A percentile compares a stretch with the other conserved stretches of the same genome.
phyloP scores from a whole-genome alignment of 2,329 filamentous ascomycete species.

The Cytospora leucostoma region DNA sequence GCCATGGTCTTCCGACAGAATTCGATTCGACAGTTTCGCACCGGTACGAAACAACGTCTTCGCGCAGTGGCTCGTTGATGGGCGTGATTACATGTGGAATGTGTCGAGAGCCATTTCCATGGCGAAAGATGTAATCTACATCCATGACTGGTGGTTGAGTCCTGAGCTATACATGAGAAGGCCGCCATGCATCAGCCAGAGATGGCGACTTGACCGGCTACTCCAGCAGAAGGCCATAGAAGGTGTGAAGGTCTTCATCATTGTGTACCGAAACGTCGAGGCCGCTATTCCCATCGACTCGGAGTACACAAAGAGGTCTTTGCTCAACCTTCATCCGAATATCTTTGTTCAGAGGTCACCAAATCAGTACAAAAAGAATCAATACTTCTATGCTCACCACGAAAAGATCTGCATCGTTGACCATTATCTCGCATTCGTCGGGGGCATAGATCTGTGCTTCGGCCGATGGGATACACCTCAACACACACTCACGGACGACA shows the following conservation, averaged over 20 bases:
- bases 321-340: slow-evolving; percentile 93
- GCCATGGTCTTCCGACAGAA: slow-evolving; percentile 76
- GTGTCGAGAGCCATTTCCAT: slow-evolving; percentile 95
- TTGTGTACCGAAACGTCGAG: slow-evolving; percentile 97
- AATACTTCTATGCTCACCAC: slow-evolving; percentile 99
- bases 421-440: slow-evolving; percentile 92
- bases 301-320: slow-evolving; percentile 94
- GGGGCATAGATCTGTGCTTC: slow-evolving; percentile 94
- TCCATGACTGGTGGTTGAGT: slow-evolving; percentile 99
- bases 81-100: slow-evolving; percentile 99
- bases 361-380: slow-evolving; percentile 97
- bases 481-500: slow-evolving; percentile 88
- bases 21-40: slow-evolving; percentile 87
- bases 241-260: slow-evolving; percentile 96
- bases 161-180: slow-evolving; percentile 94
- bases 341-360: slow-evolving; percentile 95
- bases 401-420: slow-evolving; percentile 98
- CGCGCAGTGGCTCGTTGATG: slow-evolving; percentile 95
- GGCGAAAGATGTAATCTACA: slow-evolving; percentile 97
- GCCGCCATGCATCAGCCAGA: slow-evolving; percentile 93
- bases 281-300: slow-evolving; percentile 97
- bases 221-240: slow-evolving; percentile 92
- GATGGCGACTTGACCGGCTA: slow-evolving; percentile 92
- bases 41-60: slow-evolving; percentile 84
- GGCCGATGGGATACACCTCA: slow-evolving; percentile 97